These are phyloP conservation scores for Sugiyamaella floridensis DNA, from an alignment of 805 yeast genomes.

Conservation along the genomic window DNA sequence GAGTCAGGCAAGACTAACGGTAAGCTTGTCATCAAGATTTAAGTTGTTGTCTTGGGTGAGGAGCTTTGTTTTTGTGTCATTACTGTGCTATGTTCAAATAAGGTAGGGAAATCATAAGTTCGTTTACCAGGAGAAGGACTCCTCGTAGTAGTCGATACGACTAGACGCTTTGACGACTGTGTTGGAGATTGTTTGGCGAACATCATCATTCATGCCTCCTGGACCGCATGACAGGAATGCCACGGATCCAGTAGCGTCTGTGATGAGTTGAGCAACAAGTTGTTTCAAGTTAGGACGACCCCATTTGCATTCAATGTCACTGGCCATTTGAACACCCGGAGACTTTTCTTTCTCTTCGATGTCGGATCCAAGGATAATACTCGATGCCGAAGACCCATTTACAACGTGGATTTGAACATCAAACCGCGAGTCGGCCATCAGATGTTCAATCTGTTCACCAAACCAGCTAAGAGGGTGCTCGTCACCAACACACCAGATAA, in stretches of 20 bases:
- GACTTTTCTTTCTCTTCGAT: neutral
- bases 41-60: no score
- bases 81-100: neutral
- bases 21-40: conserved; percentile 37
- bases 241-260: conserved; percentile 37
- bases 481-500: conserved; percentile 28
- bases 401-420: neutral
- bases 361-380: neutral
- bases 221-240: conserved; percentile 61
- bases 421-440: conserved; percentile 18
- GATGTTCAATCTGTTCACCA: conserved; percentile 21
- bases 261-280: conserved; percentile 42
- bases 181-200: conserved; percentile 42
- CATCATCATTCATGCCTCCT: conserved; percentile 47
- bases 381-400: neutral
- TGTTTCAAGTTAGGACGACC: conserved; percentile 45
- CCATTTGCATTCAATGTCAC: neutral
- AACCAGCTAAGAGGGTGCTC: conserved; percentile 27
- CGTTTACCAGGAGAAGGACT: conserved; percentile 56
- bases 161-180: conserved; percentile 36
- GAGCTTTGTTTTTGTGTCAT: no score
- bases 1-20: conserved; percentile 72
- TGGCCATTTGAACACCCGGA: neutral
- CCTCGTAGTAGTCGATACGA: conserved; percentile 64
- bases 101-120: neutral